Conservation (phyloP, 2,329 filamentous ascomycete genomes). For the Aspergillus pseudoterreus region DNA sequence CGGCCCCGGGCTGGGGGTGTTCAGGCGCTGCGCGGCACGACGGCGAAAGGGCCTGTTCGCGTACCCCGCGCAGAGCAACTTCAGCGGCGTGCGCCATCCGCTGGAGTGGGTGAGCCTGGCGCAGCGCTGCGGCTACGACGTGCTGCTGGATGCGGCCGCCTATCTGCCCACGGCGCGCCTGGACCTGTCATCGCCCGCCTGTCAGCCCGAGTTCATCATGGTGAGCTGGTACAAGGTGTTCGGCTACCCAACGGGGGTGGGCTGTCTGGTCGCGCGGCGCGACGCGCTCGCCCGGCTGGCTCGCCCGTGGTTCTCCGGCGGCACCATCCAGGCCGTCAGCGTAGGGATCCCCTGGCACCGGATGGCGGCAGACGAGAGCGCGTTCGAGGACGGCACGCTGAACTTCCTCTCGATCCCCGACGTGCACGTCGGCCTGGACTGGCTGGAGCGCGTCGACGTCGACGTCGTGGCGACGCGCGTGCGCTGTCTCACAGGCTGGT, state of each 20-base stretch:
- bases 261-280: constrained; percentile 7
- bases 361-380: constrained; percentile 3
- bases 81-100: constrained; percentile 9
- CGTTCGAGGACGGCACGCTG: constrained; percentile 7
- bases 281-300: constrained; percentile 4
- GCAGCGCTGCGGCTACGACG: constrained; percentile 6
- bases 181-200: constrained; percentile 1
- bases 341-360: constrained; percentile 2
- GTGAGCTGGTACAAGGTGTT: constrained; percentile 12
- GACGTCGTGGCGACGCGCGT: constrained; percentile 4
- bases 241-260: constrained; percentile 7
- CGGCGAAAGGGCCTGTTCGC: constrained; percentile 8
- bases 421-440: constrained; percentile 5
- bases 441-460: constrained; percentile 4
- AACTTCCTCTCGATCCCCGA: constrained; percentile 9
- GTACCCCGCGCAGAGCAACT: constrained; percentile 11
- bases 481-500: constrained; percentile 8
- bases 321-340: constrained; percentile 1
- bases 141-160: constrained; percentile 7
- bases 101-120: constrained; percentile 7
- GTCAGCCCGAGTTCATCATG: constrained; percentile 6
- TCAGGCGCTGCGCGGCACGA: background rate
- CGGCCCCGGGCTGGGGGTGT: background rate
- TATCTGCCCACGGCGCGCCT: constrained; percentile 6
- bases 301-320: constrained; percentile 10